Evolutionary conservation across 192 early-diverging fungal species (phyloP), one percentile per base, ranked within the genome.

Genomic region (Funneliformis geosporum): DNA sequence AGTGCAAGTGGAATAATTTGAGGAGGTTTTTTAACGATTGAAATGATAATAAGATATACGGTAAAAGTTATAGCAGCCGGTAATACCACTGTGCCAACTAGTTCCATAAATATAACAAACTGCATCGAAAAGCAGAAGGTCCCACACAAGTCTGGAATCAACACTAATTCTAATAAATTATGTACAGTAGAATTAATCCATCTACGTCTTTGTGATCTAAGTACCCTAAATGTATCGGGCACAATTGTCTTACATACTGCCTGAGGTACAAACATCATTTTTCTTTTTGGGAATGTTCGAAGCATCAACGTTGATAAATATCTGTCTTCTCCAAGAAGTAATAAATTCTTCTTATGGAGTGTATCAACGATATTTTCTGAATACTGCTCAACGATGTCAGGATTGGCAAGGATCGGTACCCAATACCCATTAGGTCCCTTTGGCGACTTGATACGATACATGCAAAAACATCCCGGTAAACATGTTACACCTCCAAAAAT

Each of bases 161-260:
- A 83, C 39, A 97, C 88, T 62, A 97, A 78, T 84, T 97, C 96
- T 80, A 91, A 81, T 76, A 97, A 86, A 79, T 97, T 97, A 75
- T 97, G 96, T 40, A 97, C 91, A 0, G 96, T 97, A 18, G 96
- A 97, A 85, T 97, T 97, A 86, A 97, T 97, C 96, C 96, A 97
- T 42, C 96, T 89, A 55, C 94, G 89, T 12, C 94, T 87, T 84
- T 95, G 94, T 47, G 92, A 94, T 80, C 93, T 74, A 74, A 95
- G 85, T 55, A 96, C 91, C 82, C 86, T 91, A 90, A 96, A 96
- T 74, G 90, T 88, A 82, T 95, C 92, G 3, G 95, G 95, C 39
- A 95, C 95, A 47, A 95, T 89, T 3, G 95, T 96, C 83, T 95
- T 93, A 84, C 95, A 96, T 69, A 96, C 92, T 0, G 97, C 95